Percentiles rank a stretch among this genome's conserved stretches.
Conservation (phyloP, 208 protist genomes). For the Acanthamoeba castellanii region DNA sequence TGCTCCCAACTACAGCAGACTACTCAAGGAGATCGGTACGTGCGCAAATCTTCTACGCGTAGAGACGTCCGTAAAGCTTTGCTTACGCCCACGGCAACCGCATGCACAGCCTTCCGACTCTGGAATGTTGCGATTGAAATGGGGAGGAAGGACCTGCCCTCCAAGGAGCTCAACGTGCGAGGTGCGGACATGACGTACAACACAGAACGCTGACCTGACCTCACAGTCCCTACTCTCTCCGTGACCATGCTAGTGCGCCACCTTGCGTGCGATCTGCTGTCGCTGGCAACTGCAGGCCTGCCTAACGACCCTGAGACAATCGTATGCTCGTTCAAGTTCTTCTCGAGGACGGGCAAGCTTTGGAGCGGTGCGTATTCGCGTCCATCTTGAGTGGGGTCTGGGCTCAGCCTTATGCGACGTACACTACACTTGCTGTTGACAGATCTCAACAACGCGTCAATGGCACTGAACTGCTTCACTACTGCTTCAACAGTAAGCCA, state of each 20-base stretch:
- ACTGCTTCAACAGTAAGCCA: neutral
- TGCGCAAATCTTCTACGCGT: neutral
- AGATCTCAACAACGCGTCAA: neutral
- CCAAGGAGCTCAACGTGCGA: neutral
- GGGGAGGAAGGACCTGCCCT: neutral
- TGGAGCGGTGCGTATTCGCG: neutral
- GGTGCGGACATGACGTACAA: neutral
- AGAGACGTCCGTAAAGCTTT: neutral
- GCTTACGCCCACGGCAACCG: neutral
- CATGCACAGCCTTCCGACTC: conserved; percentile 16
- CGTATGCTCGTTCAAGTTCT: conserved; percentile 32
- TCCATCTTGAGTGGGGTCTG: neutral
- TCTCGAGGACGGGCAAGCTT: conserved; percentile 26
- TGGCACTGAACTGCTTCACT: neutral
- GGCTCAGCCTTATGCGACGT: neutral
- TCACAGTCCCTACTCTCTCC: neutral
- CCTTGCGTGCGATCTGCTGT: conserved; percentile 26
- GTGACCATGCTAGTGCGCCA: neutral
- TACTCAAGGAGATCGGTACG: conserved; percentile 33
- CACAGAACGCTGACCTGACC: neutral
- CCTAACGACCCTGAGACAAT: neutral
- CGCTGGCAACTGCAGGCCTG: conserved; percentile 5
- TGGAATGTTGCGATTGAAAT: conserved; percentile 48
- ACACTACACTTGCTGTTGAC: neutral
- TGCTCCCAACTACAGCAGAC: neutral